A percentile compares a stretch with the other conserved stretches of the same genome.
Evolutionary conservation across 768 basidiomycete genomes (phyloP).

Genomic region (Tylopilus rubrobrunneus): DNA sequence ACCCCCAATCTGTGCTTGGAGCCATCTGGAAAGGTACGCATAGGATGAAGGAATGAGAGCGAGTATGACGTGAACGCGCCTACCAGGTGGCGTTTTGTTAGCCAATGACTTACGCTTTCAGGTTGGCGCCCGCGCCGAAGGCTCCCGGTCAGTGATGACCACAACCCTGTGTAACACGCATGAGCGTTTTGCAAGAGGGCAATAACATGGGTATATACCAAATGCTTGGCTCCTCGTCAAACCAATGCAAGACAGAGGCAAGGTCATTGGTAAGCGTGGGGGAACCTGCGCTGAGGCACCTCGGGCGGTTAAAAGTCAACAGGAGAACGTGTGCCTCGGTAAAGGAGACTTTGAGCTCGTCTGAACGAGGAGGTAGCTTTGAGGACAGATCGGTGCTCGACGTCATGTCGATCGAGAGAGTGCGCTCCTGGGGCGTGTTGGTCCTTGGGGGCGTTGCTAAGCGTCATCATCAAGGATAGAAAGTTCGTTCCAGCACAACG

Average conservation of each 20-base stretch:
- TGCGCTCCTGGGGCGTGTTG: neutral
- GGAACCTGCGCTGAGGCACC: constrained; percentile 70
- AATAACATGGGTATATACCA: constrained; percentile 45
- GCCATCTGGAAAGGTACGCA: constrained; percentile 47
- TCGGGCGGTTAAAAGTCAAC: constrained; percentile 64
- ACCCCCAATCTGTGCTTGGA: constrained; percentile 44
- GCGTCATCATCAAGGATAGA: neutral
- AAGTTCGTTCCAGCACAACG: constrained; percentile 6
- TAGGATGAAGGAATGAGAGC: neutral
- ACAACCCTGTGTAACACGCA: constrained; percentile 50
- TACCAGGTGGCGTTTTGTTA: neutral
- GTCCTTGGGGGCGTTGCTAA: neutral
- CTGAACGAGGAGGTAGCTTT: constrained; percentile 29
- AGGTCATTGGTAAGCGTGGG: constrained; percentile 54
- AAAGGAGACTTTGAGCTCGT: constrained; percentile 37
- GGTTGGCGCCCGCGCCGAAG: constrained; percentile 80
- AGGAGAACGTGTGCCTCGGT: constrained; percentile 51
- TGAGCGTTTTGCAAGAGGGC: neutral
- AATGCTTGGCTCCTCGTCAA: constrained; percentile 64
- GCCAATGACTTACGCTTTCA: constrained; percentile 54
- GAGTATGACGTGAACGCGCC: neutral
- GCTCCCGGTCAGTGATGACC: constrained; percentile 64
- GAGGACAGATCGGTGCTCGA: neutral
- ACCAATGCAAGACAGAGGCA: constrained; percentile 58
- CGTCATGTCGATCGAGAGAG: constrained; percentile 1